Evolutionary conservation across 2,329 filamentous ascomycete genomes (phyloP), one percentile per base, ranked within the genome.

Genomic region (Biscogniauxia mediterranea): DNA sequence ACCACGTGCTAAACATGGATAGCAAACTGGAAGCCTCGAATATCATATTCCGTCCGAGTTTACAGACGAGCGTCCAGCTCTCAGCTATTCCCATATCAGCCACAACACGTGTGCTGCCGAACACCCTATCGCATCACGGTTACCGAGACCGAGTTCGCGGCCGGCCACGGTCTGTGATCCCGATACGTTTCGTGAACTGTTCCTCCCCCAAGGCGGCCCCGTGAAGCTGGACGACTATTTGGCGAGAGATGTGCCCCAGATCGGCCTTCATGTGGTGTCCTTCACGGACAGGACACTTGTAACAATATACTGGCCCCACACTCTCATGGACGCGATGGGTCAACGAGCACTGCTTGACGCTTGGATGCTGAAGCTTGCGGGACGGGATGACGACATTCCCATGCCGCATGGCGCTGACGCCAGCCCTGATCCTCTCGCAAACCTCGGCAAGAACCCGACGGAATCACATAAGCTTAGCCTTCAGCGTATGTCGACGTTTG

Each of bases 221-320:
- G 64, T 52, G 13, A 65, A 65, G 49, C 61, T 78, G 4, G 63
- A 71, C 4, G 76, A 80, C 60, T 80, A 75, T 61, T 57, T 80
- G 0, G 63, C 65, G 28, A 52, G 67, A 4, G 78, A 81, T 59
- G 68, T 61, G 8, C 79, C 79, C 0, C 73, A 78, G 60, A 65
- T 82, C 0, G 74, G 74, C 1, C 68, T 82, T 2, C 77, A 78
- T 56, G 68, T 82, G 32, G 73, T 77, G 0, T 73, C 76, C 0
- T 81, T 82, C 64, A 68, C 64, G 2, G 75, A 82, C 60, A 71
- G 72, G 1, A 83, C 80, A 0, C 65, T 80, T 0, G 66, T 82
- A 1, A 71, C 72, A 0, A 51, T 81, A 0, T 69, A 72, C 49
- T 80, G 73, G 71, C 70, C 75, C 2, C 80, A 83, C 63, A 73